phyloP scores from a whole-genome alignment of 768 basidiomycete species.

The Amanita jacksonii region DNA sequence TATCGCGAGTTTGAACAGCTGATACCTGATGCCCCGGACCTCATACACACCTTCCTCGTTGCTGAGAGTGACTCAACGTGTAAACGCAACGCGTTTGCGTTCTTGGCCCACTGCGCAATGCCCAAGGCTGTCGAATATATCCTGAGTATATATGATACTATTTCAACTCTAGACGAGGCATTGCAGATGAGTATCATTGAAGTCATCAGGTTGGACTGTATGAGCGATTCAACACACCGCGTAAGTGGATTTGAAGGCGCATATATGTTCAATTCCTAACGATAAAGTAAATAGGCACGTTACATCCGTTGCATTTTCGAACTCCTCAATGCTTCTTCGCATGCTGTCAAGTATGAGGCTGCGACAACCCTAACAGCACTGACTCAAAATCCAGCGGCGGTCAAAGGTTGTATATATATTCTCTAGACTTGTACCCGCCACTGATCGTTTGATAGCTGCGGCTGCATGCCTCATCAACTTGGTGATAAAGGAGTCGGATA shows the following conservation, averaged over 20 bases:
- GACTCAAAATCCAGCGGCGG: slow-evolving; percentile 91
- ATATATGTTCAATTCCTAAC: background rate
- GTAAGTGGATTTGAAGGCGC: slow-evolving; percentile 33
- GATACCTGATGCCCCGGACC: slow-evolving; percentile 92
- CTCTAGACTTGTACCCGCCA: background rate
- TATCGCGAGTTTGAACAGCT: slow-evolving; percentile 91
- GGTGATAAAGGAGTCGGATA: slow-evolving; percentile 92
- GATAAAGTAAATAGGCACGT: slow-evolving; percentile 48
- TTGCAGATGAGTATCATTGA: slow-evolving; percentile 96
- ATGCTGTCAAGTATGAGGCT: slow-evolving; percentile 96
- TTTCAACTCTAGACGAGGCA: slow-evolving; percentile 77
- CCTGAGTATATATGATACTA: slow-evolving; percentile 73
- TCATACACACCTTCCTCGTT: slow-evolving; percentile 91
- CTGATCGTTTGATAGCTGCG: slow-evolving; percentile 46
- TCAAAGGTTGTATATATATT: slow-evolving; percentile 58
- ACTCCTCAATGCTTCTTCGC: slow-evolving; percentile 78
- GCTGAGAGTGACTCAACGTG: slow-evolving; percentile 95
- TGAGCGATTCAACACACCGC: slow-evolving; percentile 71
- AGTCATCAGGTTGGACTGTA: slow-evolving; percentile 83
- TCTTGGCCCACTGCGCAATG: slow-evolving; percentile 80
- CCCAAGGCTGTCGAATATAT: slow-evolving; percentile 90
- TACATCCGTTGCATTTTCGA: slow-evolving; percentile 95
- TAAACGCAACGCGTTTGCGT: slow-evolving; percentile 95
- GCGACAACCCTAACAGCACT: slow-evolving; percentile 90
- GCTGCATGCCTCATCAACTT: slow-evolving; percentile 84